Evolutionary conservation across 2,329 filamentous ascomycete species (phyloP).

Genomic region (Pseudogymnoascus destructans): DNA sequence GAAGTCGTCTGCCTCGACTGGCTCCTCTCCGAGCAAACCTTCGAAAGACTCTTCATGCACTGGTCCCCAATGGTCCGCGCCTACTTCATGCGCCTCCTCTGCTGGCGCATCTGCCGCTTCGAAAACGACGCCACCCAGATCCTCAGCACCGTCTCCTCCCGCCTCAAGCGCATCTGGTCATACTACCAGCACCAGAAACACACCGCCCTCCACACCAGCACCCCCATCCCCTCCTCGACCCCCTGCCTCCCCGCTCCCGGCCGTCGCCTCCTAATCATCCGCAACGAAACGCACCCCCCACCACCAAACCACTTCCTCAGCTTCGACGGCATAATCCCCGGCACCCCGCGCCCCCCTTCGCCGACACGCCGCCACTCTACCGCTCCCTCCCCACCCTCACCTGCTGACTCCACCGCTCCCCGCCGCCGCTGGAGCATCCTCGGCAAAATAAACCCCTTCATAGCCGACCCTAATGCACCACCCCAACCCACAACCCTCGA

Average conservation of each 20-base stretch:
- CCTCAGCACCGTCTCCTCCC: constrained; percentile 41
- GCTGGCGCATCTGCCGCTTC: constrained; percentile 55
- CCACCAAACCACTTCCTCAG: constrained; percentile 38
- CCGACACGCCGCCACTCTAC: constrained; percentile 13
- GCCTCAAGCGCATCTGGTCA: constrained; percentile 48
- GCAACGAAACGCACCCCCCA: constrained; percentile 41
- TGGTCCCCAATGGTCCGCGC: constrained; percentile 71
- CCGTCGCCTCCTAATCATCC: constrained; percentile 54
- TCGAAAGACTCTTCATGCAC: constrained; percentile 56
- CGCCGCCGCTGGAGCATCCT: constrained; percentile 43
- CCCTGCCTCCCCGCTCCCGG: constrained; percentile 58
- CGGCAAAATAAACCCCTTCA: constrained; percentile 46
- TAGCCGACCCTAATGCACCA: constrained; percentile 14
- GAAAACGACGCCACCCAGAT: constrained; percentile 43
- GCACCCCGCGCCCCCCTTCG: neutral
- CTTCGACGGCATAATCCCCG: constrained; percentile 41
- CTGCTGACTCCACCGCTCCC: constrained; percentile 33
- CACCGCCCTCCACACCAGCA: constrained; percentile 37
- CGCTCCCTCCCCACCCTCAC: constrained; percentile 14
- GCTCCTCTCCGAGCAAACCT: constrained; percentile 46
- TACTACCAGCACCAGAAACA: constrained; percentile 48
- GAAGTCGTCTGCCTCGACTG: constrained; percentile 48
- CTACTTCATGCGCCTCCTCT: constrained; percentile 59
- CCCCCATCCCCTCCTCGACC: constrained; percentile 43
- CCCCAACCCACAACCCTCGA: constrained; percentile 31